phyloP scores from a whole-genome alignment of 192 early-diverging fungal species.

The Podila horticola region DNA sequence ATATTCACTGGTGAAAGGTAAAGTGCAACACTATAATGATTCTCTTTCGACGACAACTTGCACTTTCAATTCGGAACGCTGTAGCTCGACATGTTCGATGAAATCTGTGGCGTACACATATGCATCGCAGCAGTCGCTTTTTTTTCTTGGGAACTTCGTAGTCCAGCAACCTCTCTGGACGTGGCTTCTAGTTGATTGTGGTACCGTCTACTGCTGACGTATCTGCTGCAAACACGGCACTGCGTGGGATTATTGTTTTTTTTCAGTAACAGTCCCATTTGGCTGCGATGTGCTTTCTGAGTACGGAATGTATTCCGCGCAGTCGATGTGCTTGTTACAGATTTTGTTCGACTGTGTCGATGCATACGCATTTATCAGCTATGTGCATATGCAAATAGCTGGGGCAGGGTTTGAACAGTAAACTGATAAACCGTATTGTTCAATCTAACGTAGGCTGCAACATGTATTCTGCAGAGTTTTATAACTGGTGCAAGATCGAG shows the following conservation, averaged over 20 bases:
- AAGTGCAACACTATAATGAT: constrained; percentile 28
- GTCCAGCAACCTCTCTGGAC: constrained; percentile 27
- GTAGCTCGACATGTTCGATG: constrained; percentile 30
- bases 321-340: constrained; percentile 27
- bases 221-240: constrained; percentile 29
- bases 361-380: constrained; percentile 22
- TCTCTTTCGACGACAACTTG: constrained; percentile 29
- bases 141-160: constrained; percentile 28
- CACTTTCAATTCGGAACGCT: constrained; percentile 27
- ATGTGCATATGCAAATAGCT: constrained; percentile 26
- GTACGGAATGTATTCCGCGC: constrained; percentile 18
- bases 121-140: constrained; percentile 37
- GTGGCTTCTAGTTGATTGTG: constrained; percentile 34
- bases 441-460: constrained; percentile 33
- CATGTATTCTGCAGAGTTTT: constrained; percentile 37
- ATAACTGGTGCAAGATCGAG: constrained; percentile 39
- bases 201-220: constrained; percentile 34
- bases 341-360: constrained; percentile 33
- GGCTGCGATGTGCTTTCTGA: constrained; percentile 25
- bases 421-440: constrained; percentile 34
- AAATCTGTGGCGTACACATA: constrained; percentile 26
- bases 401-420: constrained; percentile 32
- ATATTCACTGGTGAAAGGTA: constrained; percentile 36
- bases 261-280: constrained; percentile 24
- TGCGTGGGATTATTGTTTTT: constrained; percentile 21